Evolutionary conservation across 1,139 yeast genomes (phyloP).

Genomic region (Pichia sp.): DNA sequence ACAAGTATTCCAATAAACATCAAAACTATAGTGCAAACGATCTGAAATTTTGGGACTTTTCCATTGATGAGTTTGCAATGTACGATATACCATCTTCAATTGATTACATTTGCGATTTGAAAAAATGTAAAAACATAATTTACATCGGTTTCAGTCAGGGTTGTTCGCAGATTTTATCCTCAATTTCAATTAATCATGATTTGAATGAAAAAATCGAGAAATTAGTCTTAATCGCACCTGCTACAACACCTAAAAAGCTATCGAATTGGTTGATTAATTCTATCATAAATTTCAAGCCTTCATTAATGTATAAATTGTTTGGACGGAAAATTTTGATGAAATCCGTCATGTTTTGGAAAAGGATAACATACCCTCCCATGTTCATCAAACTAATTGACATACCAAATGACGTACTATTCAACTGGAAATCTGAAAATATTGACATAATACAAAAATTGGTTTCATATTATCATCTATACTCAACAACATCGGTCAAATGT

Average conservation of each 20-base stretch:
- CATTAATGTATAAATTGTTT: conserved; percentile 62
- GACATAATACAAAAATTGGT: conserved; percentile 62
- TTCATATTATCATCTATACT: conserved; percentile 76
- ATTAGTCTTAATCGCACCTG: conserved; percentile 67
- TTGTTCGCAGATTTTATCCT: conserved; percentile 84
- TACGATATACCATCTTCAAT: conserved; percentile 76
- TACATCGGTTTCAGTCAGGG: conserved; percentile 91
- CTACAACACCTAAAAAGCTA: conserved; percentile 86
- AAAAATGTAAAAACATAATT: conserved; percentile 37
- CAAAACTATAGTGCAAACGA: conserved; percentile 30
- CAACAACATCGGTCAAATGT: conserved; percentile 84
- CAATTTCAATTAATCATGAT: conserved; percentile 60
- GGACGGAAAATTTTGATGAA: conserved; percentile 70
- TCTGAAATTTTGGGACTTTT: conserved; percentile 68
- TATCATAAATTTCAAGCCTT: conserved; percentile 71
- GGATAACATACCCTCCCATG: conserved; percentile 74
- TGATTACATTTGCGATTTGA: conserved; percentile 47
- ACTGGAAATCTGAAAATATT: conserved; percentile 73
- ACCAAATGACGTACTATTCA: conserved; percentile 58
- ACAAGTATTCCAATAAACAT: conserved; percentile 56
- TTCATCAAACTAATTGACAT: conserved; percentile 67
- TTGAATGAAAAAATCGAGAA: conserved; percentile 62
- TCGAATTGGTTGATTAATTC: conserved; percentile 70
- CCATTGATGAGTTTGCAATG: conserved; percentile 77
- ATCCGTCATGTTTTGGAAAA: conserved; percentile 76